phyloP scores from a whole-genome alignment of 495 filamentous ascomycete genomes.

The Clavariopsis aquatica region DNA sequence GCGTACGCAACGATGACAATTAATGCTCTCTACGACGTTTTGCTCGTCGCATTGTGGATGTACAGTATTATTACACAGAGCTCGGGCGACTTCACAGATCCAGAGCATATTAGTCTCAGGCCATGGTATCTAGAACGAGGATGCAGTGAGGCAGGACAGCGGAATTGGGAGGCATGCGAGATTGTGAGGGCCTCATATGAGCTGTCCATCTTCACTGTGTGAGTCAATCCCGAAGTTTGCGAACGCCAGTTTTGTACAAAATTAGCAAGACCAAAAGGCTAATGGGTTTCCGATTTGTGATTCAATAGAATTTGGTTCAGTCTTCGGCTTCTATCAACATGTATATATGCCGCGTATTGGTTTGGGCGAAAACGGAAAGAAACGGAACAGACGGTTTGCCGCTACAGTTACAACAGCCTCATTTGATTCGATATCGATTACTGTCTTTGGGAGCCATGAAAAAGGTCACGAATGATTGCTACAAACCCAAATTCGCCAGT shows the following conservation, averaged over 20 bases:
- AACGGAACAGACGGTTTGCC: too few species aligned
- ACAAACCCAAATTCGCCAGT: conserved; percentile 1
- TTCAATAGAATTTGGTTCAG: conserved; percentile 4
- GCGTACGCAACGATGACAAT: not conserved
- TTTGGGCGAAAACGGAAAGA: not conserved
- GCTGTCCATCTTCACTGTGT: not conserved
- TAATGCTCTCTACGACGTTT: conserved; percentile 6
- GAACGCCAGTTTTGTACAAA: too few species aligned
- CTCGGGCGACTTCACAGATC: conserved; percentile 12
- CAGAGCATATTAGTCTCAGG: conserved; percentile 6
- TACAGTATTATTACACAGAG: conserved; percentile 1
- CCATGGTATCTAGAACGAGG: conserved; percentile 13
- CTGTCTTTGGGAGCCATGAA: too few species aligned
- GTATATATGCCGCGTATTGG: conserved; percentile 7
- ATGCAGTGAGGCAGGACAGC: not conserved
- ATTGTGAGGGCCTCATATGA: not conserved
- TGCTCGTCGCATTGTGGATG: conserved; percentile 6
- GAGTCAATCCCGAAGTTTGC: not conserved
- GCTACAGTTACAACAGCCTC: too few species aligned
- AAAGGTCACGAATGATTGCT: conserved; percentile 2
- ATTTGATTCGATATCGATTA: too few species aligned
- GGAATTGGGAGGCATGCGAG: not conserved
- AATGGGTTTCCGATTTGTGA: not conserved
- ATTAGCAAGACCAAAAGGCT: too few species aligned
- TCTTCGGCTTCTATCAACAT: conserved; percentile 3